Evolutionary conservation across 179 eudicot species (phyloP).

Genomic region (Silene noctiflora): DNA sequence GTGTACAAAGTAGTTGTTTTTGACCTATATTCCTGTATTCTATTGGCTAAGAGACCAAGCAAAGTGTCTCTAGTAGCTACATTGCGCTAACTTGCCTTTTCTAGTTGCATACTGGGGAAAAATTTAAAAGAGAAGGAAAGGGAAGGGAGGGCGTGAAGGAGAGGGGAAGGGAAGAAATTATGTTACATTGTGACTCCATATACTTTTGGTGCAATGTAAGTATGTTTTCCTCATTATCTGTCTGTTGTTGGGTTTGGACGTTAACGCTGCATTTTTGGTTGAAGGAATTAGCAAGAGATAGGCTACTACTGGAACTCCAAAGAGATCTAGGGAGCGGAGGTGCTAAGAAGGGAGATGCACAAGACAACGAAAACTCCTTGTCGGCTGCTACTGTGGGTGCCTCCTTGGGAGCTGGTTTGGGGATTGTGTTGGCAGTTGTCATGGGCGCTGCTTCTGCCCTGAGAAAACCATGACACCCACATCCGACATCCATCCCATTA

Average conservation of each 20-base stretch:
- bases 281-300: conserved; percentile 74
- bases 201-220: no score
- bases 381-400: conserved; percentile 88
- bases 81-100: no score
- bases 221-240: no score
- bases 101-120: no score
- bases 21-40: no score
- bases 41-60: no score
- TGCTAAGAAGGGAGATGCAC: conserved; percentile 42
- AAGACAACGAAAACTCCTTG: conserved; percentile 56
- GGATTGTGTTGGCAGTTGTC: conserved; percentile 81
- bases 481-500: background rate
- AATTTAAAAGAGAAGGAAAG: no score
- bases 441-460: conserved; percentile 98
- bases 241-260: background rate
- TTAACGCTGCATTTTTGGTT: conserved; percentile 7
- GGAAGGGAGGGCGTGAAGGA: no score
- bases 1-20: no score
- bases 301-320: conserved; percentile 53
- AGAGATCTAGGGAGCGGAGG: conserved; percentile 46
- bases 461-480: conserved; percentile 84
- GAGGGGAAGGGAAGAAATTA: no score
- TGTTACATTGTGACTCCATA: no score
- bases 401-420: conserved; percentile 91
- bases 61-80: no score